These are phyloP conservation scores for Corrigiola litoralis DNA, from an alignment of 179 eudicot genomes.

Conservation along the genomic window DNA sequence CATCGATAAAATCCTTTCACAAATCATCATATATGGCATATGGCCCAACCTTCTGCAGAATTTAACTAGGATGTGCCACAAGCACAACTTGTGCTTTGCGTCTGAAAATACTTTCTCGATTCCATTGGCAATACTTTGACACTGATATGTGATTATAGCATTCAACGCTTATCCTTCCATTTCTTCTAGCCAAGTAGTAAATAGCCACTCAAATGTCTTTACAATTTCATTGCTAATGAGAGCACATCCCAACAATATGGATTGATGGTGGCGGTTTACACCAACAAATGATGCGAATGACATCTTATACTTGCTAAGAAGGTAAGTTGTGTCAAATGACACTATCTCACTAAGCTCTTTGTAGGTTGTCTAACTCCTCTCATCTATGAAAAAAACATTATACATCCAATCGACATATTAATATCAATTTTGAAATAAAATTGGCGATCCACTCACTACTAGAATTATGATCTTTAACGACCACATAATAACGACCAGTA, in stretches of 20 bases:
- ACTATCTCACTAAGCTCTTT: constrained; percentile 3
- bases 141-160: not conserved
- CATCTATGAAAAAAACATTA: not conserved
- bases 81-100: constrained; percentile 2
- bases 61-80: constrained; percentile 1
- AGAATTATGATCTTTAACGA: too few species aligned
- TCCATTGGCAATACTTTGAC: not conserved
- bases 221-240: not conserved
- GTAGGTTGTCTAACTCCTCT: not conserved
- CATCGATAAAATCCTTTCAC: not conserved
- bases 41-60: not conserved
- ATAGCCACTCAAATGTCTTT: constrained; percentile 1
- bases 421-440: not conserved
- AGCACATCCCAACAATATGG: constrained; percentile 7
- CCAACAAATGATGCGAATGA: not conserved
- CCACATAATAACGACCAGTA: too few species aligned
- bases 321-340: not conserved
- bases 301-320: not conserved
- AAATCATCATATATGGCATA: not conserved
- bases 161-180: not conserved
- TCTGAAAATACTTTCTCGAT: not conserved
- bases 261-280: not conserved
- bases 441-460: too few species aligned
- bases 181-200: not conserved
- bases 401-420: not conserved